phyloP scores from a whole-genome alignment of 2,329 filamentous ascomycete genomes.

The Botrytis byssoidea region DNA sequence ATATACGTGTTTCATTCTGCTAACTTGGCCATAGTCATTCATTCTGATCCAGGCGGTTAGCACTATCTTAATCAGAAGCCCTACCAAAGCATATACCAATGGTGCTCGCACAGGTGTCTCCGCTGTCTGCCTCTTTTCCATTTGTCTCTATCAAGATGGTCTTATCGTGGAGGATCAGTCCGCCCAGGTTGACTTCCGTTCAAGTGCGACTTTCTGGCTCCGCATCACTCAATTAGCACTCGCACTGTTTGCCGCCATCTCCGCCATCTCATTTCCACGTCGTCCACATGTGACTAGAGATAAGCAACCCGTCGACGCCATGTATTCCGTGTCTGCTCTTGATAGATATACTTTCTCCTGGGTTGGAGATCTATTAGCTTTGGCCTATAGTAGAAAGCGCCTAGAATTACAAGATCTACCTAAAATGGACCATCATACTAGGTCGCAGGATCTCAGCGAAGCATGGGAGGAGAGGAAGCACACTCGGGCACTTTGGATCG shows the following conservation, averaged over 20 bases:
- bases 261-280: slow-evolving; percentile 59
- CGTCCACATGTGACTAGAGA: slow-evolving; percentile 64
- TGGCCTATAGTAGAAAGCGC: slow-evolving; percentile 56
- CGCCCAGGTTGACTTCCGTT: slow-evolving; percentile 19
- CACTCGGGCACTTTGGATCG: slow-evolving; percentile 56
- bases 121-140: slow-evolving; percentile 45
- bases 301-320: slow-evolving; percentile 59
- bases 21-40: slow-evolving; percentile 44
- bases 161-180: slow-evolving; percentile 38
- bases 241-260: slow-evolving; percentile 47
- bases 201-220: slow-evolving; percentile 44
- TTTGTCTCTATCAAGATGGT: slow-evolving; percentile 48
- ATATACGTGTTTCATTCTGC: slow-evolving; percentile 14
- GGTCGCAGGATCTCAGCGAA: slow-evolving; percentile 50
- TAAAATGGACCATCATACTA: slow-evolving; percentile 54
- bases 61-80: slow-evolving; percentile 50
- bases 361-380: slow-evolving; percentile 54
- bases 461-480: slow-evolving; percentile 51
- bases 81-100: slow-evolving; percentile 53
- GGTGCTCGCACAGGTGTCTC: slow-evolving; percentile 54
- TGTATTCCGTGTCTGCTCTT: slow-evolving; percentile 60
- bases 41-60: slow-evolving; percentile 52
- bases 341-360: slow-evolving; percentile 65
- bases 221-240: slow-evolving; percentile 49
- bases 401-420: slow-evolving; percentile 64